Conservation (phyloP, 202 grass and related monocot species). For the Bolboschoenoplectus hybrid region DNA sequence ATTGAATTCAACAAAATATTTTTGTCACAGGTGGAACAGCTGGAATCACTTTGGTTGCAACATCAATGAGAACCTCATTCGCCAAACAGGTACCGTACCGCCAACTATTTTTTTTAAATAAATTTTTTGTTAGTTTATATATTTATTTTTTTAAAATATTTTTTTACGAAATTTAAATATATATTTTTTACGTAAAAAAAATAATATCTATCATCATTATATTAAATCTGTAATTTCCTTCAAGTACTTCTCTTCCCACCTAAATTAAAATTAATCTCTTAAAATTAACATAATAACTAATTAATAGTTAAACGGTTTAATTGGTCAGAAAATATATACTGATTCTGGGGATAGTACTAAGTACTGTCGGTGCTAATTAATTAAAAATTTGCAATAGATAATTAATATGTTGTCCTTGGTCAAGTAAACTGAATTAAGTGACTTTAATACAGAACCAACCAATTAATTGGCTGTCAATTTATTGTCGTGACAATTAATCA, state of each 20-base stretch:
- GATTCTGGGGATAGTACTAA: not conserved
- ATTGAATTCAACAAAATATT: conserved; percentile 1
- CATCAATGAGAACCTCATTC: conserved; percentile 69
- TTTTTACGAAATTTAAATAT: too few species aligned
- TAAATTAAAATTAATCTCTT: not conserved
- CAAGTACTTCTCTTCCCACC: too few species aligned
- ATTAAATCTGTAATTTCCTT: too few species aligned
- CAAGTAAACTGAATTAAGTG: not conserved
- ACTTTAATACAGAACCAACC: conserved; percentile 1
- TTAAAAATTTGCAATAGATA: not conserved
- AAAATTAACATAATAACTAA: not conserved
- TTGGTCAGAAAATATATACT: not conserved
- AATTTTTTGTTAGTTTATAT: too few species aligned
- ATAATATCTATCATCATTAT: too few species aligned
- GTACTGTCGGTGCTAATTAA: not conserved
- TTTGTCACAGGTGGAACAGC: conserved; percentile 77
- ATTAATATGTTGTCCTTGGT: not conserved
- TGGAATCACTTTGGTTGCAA: conserved; percentile 84
- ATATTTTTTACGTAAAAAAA: too few species aligned
- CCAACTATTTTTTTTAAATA: not conserved
- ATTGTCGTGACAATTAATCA: not conserved
- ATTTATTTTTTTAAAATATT: too few species aligned
- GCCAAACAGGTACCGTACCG: conserved; percentile 68
- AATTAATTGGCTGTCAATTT: not conserved
- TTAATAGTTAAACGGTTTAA: not conserved